Percentiles rank a stretch among this genome's conserved stretches.
Evolutionary conservation across 768 basidiomycete species (phyloP).

Genomic region (Mycena polygramma): DNA sequence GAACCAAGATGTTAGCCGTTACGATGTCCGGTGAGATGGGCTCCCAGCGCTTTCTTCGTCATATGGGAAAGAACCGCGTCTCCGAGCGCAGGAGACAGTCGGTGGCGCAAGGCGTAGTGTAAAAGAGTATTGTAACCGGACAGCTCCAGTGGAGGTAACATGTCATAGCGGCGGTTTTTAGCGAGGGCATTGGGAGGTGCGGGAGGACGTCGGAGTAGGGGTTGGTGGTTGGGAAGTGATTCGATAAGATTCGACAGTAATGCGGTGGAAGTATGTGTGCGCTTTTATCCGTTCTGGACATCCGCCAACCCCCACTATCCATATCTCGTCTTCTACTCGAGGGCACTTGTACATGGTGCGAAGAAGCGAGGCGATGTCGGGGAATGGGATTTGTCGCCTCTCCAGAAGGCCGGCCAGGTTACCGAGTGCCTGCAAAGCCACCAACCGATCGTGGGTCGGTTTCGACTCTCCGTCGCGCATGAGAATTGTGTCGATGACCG

Average conservation of each 20-base stretch:
- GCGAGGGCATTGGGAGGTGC: slow-evolving; percentile 31
- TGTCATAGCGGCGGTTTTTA: slow-evolving; percentile 26
- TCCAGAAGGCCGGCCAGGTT: slow-evolving; percentile 69
- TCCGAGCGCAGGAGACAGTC: slow-evolving; percentile 63
- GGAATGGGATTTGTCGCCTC: slow-evolving; percentile 59
- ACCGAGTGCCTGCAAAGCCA: slow-evolving; percentile 71
- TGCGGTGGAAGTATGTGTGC: slow-evolving; percentile 62
- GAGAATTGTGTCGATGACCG: slow-evolving; percentile 51
- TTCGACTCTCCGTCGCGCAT: slow-evolving; percentile 40
- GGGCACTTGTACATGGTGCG: slow-evolving; percentile 62
- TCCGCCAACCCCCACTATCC: slow-evolving; percentile 48
- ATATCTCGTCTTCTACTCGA: slow-evolving; percentile 53
- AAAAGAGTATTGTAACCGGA: slow-evolving; percentile 72
- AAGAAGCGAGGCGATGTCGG: slow-evolving; percentile 60
- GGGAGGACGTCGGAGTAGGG: slow-evolving; percentile 40
- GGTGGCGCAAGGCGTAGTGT: slow-evolving; percentile 74
- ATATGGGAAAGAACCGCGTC: slow-evolving; percentile 68
- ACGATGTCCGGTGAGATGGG: slow-evolving; percentile 58
- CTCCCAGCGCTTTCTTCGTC: slow-evolving; percentile 54
- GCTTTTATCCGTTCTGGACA: slow-evolving; percentile 51
- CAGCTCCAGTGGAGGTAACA: slow-evolving; percentile 52
- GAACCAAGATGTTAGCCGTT: slow-evolving; percentile 72
- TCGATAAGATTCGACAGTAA: slow-evolving; percentile 58
- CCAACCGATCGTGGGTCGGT: slow-evolving; percentile 41
- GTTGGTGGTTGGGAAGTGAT: slow-evolving; percentile 45